These are phyloP conservation scores for Leishmania turanica DNA, from an alignment of 208 protist species.

Conservation along the genomic window DNA sequence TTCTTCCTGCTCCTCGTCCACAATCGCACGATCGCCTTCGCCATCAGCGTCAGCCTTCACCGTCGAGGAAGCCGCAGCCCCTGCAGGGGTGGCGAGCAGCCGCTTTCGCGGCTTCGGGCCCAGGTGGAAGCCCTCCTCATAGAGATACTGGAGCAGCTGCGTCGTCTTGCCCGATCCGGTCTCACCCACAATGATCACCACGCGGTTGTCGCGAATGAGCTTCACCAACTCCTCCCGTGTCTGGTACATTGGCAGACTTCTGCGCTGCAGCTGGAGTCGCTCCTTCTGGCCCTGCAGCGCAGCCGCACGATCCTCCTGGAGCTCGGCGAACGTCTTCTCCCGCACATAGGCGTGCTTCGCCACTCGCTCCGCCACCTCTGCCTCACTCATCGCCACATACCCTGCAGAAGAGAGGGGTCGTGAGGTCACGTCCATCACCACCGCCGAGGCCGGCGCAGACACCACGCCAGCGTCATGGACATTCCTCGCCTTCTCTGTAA, in stretches of 20 bases:
- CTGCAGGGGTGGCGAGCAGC: neutral
- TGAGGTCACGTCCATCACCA: neutral
- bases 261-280: conserved; percentile 63
- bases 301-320: conserved; percentile 53
- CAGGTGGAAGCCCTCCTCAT: conserved; percentile 81
- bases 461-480: neutral
- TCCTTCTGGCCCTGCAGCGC: conserved; percentile 38
- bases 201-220: conserved; percentile 66
- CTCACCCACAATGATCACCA: conserved; percentile 94
- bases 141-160: conserved; percentile 92
- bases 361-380: conserved; percentile 61
- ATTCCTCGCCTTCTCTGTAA: neutral
- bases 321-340: conserved; percentile 63
- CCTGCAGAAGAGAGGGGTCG: neutral
- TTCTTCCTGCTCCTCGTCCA: conserved; percentile 44
- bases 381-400: conserved; percentile 66
- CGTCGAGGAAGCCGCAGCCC: neutral
- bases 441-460: neutral
- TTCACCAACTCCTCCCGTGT: conserved; percentile 90
- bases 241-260: conserved; percentile 94
- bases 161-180: conserved; percentile 95
- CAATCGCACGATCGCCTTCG: neutral
- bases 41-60: neutral
- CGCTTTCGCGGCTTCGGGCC: neutral
- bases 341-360: conserved; percentile 68